Evolutionary conservation across 768 basidiomycete species (phyloP).

Genomic region (Naganishia friedmannii): DNA sequence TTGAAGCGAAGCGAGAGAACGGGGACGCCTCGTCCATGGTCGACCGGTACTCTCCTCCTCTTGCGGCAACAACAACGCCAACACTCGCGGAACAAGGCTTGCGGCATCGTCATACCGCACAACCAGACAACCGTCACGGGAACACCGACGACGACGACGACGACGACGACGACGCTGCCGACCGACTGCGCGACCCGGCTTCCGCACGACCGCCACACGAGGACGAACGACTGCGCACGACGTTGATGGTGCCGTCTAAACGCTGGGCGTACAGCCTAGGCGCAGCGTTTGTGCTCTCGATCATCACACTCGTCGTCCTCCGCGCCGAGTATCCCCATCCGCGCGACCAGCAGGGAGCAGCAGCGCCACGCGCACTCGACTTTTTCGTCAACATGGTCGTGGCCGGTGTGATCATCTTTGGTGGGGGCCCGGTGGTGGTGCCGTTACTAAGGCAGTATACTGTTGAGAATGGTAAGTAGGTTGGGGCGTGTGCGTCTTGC

Average conservation of each 20-base stretch:
- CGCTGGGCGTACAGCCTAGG: slow-evolving; percentile 27
- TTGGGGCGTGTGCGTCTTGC: not conserved
- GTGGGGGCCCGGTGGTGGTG: slow-evolving; percentile 62
- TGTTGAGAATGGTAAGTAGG: slow-evolving; percentile 49
- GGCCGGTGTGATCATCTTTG: slow-evolving; percentile 42
- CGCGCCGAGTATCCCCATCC: slow-evolving; percentile 9
- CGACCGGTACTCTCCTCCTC: no score
- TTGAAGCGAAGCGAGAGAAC: no score
- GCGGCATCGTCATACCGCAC: not conserved
- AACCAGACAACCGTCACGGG: not conserved
- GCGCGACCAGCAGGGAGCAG: not conserved
- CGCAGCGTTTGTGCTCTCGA: slow-evolving; percentile 25
- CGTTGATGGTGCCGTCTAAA: slow-evolving; percentile 19
- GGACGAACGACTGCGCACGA: slow-evolving; percentile 15
- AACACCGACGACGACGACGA: not conserved
- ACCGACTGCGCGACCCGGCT: no score
- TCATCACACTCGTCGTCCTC: slow-evolving; percentile 35
- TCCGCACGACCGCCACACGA: no score
- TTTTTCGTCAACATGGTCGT: slow-evolving; percentile 34
- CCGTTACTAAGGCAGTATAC: slow-evolving; percentile 60
- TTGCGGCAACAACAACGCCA: no score
- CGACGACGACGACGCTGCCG: slow-evolving; percentile 10
- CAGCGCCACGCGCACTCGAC: slow-evolving; percentile 25
- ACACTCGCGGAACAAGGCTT: no score
- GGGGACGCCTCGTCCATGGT: no score